Evolutionary conservation across 1,284 basidiomycete species (phyloP), one percentile per base, ranked within the genome.

Genomic region (Boletus semigastroideus): DNA sequence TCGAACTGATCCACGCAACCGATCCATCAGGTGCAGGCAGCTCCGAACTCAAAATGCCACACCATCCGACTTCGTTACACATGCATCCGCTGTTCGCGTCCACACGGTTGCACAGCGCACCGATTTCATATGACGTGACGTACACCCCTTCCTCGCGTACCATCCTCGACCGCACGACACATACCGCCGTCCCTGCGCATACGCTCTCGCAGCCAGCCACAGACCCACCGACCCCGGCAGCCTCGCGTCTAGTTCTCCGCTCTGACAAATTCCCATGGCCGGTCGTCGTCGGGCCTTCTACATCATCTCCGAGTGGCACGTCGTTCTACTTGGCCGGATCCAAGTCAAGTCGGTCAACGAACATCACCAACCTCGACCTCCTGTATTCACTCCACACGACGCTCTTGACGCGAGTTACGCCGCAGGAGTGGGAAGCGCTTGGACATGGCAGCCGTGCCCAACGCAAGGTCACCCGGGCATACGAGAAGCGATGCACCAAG

Each of bases 81-180:
- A 80, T 86, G 77, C 82, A 86, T 60, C 82, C 84, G 7, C 67
- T 86, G 1, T 75, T 86, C 46, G 80, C 82, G 6, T 73, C 77
- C 54, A 78, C 75, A 31, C 75, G 75, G 49, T 69, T 78, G 22
- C 78, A 78, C 58, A 77, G 72, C 53, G 77, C 83, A 1, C 81
- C 81, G 40, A 78, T 87, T 53, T 77, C 77, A 31, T 87, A 83
- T 68, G 83, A 87, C 61, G 69, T 84, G 12, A 71, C 71, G 1
- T 82, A 74, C 57, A 74, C 81, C 1, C 85, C 85, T 2, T 81
- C 82, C 9, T 74, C 79, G 14, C 74, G 74, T 40, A 81, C 79
- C 16, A 74, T 87, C 43, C 70, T 84, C 27, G 80, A 85, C 56
- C 75, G 76, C 10, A 77, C 74, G 19, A 79, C 80, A 2, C 77